phyloP scores from a whole-genome alignment of 306 rosid species.

The Lathyrus aphaca region DNA sequence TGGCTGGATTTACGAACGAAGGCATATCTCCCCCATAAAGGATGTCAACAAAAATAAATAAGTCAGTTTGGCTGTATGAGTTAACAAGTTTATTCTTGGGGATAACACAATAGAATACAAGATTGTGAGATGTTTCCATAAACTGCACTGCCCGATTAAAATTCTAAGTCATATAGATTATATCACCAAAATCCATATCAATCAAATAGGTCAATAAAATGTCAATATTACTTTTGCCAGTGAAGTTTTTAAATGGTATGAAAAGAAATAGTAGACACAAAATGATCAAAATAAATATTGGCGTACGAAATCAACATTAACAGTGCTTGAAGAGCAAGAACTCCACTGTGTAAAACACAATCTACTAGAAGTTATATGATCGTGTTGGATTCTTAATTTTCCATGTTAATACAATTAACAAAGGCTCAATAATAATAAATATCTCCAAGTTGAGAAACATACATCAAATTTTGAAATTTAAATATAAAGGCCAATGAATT shows the following conservation, averaged over 20 bases:
- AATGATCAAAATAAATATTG: constrained; percentile 10
- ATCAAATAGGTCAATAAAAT: neutral
- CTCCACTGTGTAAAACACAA: constrained; percentile 10
- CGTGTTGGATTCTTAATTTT: constrained; percentile 14
- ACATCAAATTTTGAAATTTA: constrained; percentile 23
- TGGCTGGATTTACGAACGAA: constrained; percentile 1
- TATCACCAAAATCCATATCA: constrained; percentile 9
- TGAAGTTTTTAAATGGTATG: neutral
- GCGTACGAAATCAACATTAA: constrained; percentile 2
- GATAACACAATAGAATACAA: neutral
- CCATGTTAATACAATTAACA: constrained; percentile 8
- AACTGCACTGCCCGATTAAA: constrained; percentile 6
- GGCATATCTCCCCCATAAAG: neutral
- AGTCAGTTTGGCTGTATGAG: neutral
- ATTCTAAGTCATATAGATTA: neutral
- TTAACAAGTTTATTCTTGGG: neutral
- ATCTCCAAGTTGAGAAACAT: constrained; percentile 8
- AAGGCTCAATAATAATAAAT: constrained; percentile 18
- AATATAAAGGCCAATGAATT: constrained; percentile 14
- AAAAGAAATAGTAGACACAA: neutral
- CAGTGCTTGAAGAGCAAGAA: constrained; percentile 16
- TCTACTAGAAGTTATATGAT: constrained; percentile 3
- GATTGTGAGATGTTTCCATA: constrained; percentile 5
- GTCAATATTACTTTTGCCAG: constrained; percentile 1
- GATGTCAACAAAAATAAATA: constrained; percentile 16